Evolutionary conservation across 805 yeast species (phyloP).

Genomic region (Yarrowia deformans): DNA sequence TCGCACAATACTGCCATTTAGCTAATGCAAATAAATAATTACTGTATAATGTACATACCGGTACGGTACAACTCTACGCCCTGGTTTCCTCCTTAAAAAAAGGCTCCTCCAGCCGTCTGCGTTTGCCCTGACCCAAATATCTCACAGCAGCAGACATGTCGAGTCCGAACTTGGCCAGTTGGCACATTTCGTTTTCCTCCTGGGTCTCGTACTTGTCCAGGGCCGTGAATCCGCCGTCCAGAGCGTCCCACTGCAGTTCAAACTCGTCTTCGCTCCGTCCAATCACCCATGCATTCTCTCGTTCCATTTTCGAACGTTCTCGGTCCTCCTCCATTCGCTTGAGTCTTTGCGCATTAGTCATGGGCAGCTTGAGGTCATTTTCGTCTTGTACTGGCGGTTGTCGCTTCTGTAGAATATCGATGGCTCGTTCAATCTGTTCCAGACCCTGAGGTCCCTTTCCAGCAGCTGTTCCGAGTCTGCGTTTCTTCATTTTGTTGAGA

Average conservation of each 20-base stretch:
- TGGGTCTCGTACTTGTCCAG: conserved; percentile 60
- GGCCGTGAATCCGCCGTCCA: conserved; percentile 50
- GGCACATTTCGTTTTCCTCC: conserved; percentile 59
- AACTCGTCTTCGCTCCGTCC: conserved; percentile 58
- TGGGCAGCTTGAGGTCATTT: conserved; percentile 25
- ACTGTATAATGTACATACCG: not conserved
- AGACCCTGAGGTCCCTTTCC: conserved; percentile 14
- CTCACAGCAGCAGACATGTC: conserved; percentile 15
- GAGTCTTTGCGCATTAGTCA: conserved; percentile 62
- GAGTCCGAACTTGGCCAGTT: conserved; percentile 24
- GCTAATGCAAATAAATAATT: conserved; percentile 19
- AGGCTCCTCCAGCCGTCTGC: conserved; percentile 20
- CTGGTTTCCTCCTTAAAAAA: not conserved
- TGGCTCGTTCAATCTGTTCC: conserved; percentile 1
- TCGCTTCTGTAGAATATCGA: conserved; percentile 11
- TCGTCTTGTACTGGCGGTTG: conserved; percentile 1
- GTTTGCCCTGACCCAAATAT: conserved; percentile 2
- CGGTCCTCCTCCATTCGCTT: conserved; percentile 91
- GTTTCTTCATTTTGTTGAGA: conserved; percentile 11
- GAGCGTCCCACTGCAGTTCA: conserved; percentile 55
- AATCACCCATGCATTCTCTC: conserved; percentile 81
- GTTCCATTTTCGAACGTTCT: conserved; percentile 80
- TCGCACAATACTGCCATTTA: no score
- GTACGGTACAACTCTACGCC: not conserved
- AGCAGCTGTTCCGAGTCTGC: conserved; percentile 5